Conservation (phyloP, 1,139 yeast genomes). For the Yamadazyma jaroonii region DNA sequence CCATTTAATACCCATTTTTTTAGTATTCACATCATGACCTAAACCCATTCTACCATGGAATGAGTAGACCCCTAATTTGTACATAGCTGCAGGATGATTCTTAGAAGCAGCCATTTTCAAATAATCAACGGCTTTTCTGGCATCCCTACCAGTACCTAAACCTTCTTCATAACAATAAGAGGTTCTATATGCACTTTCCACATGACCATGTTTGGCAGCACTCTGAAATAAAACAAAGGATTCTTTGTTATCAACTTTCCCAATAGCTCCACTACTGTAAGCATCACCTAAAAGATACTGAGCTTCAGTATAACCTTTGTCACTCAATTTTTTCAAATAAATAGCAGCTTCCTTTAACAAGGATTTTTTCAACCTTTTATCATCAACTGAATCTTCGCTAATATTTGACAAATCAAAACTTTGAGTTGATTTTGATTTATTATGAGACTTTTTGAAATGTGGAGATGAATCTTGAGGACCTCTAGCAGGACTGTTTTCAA, state of each 20-base stretch:
- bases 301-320: constrained; percentile 83
- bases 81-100: constrained; percentile 95
- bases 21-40: constrained; percentile 61
- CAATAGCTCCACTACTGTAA: constrained; percentile 80
- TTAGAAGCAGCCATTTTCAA: constrained; percentile 84
- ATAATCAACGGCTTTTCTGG: constrained; percentile 81
- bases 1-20: constrained; percentile 92
- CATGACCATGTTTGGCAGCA: constrained; percentile 92
- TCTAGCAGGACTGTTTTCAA: constrained; percentile 27
- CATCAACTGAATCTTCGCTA: constrained; percentile 21
- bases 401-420: constrained; percentile 22
- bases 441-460: constrained; percentile 9
- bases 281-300: constrained; percentile 91
- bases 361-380: constrained; percentile 38
- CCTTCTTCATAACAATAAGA: constrained; percentile 94
- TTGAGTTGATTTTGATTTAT: constrained; percentile 17
- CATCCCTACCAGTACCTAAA: constrained; percentile 85
- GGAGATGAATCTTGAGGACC: constrained; percentile 9
- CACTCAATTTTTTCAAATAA: constrained; percentile 70
- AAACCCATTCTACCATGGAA: constrained; percentile 85
- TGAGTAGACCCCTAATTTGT: constrained; percentile 82
- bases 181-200: constrained; percentile 88
- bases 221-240: constrained; percentile 76
- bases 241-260: constrained; percentile 76
- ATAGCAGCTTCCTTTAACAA: constrained; percentile 74